Base-by-base conservation (phyloP, 129 eudicot species). In the Logfia minima region DNA sequence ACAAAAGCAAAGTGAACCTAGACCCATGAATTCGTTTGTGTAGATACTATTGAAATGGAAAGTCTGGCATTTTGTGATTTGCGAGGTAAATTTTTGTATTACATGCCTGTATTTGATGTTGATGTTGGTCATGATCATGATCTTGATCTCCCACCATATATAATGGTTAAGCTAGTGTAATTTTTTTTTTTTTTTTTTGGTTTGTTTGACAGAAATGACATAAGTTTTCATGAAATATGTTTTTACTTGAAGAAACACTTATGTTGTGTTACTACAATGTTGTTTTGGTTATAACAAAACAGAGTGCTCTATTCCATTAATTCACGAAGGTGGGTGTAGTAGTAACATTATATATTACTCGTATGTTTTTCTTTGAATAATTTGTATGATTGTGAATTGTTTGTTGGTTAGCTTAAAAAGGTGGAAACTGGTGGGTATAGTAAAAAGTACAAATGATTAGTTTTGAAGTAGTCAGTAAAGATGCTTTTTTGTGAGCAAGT, bases 1-100 rank as follows among this genome's bases (percentile, higher is more conserved):
- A 76, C 97, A 10, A 89, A 94, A 81, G 87, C 84, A 32, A 89
- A 84, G 85, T 81, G 76, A 81, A 59, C 56, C 31, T 43, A 32
- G 51, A 37, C 29, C 34, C 19, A 35, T 55, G 58, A 76, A 31
- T 39, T 59, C 21, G 43, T 55, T 67, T 21, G 6, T 80, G 81
- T 75, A 56, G 80, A 84, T 70, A 79, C 72, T 77, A 48, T 35
- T 61, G 31, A 5, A 69, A 70, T 43, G 68, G 70, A 58, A 28
- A 34, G 26, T 75, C 31, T 59, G 82, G 70, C 62, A 70, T 66
- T 74, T 45, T 18, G 72, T 73, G 66, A 62, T 31, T 58, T 66
- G 75, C 6, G 77, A 74, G 85, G 77, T 78, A 81, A 69, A 55
- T 78, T 81, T 80, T 85, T 81, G 81, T 85, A 81, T 74, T 76